Conservation (phyloP, 768 basidiomycete genomes). For the Mycena polygramma region DNA sequence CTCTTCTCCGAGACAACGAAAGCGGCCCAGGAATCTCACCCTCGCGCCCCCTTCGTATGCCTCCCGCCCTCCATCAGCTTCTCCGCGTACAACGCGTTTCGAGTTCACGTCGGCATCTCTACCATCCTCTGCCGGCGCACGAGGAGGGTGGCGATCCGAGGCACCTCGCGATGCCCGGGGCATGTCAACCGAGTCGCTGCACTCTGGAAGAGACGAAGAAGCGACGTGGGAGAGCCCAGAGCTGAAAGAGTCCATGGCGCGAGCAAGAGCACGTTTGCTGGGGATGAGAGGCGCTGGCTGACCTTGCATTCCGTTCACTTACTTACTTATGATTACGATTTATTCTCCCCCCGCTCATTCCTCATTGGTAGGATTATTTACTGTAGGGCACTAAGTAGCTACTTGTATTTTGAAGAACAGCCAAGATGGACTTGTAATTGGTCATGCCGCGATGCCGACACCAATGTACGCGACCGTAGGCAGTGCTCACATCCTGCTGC, state of each 20-base stretch:
- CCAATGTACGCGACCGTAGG: too few species aligned
- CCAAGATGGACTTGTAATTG: background rate
- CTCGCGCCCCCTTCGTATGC: slow-evolving; percentile 40
- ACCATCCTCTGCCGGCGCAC: slow-evolving; percentile 36
- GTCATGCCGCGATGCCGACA: too few species aligned
- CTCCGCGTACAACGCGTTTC: slow-evolving; percentile 51
- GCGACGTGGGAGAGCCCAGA: slow-evolving; percentile 73
- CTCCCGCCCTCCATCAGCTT: slow-evolving; percentile 46
- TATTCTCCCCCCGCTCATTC: slow-evolving; percentile 16
- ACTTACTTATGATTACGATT: slow-evolving; percentile 18
- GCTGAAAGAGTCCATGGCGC: slow-evolving; percentile 79
- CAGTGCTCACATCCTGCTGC: too few species aligned
- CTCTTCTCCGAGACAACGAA: slow-evolving; percentile 41
- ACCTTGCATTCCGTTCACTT: slow-evolving; percentile 1
- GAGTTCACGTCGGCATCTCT: slow-evolving; percentile 43
- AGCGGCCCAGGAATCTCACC: slow-evolving; percentile 35
- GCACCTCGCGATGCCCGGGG: slow-evolving; percentile 42
- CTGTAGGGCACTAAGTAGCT: slow-evolving; percentile 29
- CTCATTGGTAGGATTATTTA: slow-evolving; percentile 26
- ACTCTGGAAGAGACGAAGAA: slow-evolving; percentile 57
- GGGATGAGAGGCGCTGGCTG: slow-evolving; percentile 33
- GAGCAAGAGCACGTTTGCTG: slow-evolving; percentile 64
- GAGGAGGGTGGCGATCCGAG: slow-evolving; percentile 26
- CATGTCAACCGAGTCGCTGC: slow-evolving; percentile 50
- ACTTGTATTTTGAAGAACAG: slow-evolving; percentile 26